These are phyloP conservation scores for Cutaneotrichosporon arboriforme DNA, from an alignment of 1,284 basidiomycete species.

Conservation along the genomic window DNA sequence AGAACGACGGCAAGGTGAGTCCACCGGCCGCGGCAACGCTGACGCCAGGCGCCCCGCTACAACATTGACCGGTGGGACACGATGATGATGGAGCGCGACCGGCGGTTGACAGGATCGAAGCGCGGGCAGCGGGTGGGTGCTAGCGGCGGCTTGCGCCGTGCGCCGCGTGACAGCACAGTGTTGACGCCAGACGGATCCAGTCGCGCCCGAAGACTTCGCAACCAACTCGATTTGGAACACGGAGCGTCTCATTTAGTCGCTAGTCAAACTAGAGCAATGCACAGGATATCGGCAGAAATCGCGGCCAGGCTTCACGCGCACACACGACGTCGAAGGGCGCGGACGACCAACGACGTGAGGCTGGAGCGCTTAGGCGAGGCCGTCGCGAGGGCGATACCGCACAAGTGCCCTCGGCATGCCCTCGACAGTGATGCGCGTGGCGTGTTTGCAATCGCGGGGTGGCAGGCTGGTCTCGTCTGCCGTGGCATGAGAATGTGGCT, in stretches of 20 bases:
- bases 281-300: constrained; percentile 16
- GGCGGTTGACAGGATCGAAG: constrained; percentile 75
- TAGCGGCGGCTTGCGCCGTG: background rate
- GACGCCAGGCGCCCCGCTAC: constrained; percentile 69
- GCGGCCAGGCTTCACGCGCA: too few species aligned
- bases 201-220: constrained; percentile 66
- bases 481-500: too few species aligned
- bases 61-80: constrained; percentile 81
- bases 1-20: constrained; percentile 84
- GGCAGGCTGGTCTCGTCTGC: too few species aligned
- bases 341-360: too few species aligned
- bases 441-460: too few species aligned
- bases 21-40: background rate
- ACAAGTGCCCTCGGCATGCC: too few species aligned
- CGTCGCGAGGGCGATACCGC: too few species aligned
- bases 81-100: constrained; percentile 91
- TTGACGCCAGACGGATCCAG: constrained; percentile 59
- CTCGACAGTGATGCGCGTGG: too few species aligned
- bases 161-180: background rate
- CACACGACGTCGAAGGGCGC: too few species aligned
- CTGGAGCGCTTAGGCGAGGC: too few species aligned
- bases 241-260: constrained; percentile 43
- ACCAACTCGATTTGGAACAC: constrained; percentile 75
- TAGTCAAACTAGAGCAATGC: constrained; percentile 6
- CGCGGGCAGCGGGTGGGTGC: constrained; percentile 69